Base-by-base conservation (phyloP, 768 basidiomycete genomes). In the Collybiopsis luxurians region DNA sequence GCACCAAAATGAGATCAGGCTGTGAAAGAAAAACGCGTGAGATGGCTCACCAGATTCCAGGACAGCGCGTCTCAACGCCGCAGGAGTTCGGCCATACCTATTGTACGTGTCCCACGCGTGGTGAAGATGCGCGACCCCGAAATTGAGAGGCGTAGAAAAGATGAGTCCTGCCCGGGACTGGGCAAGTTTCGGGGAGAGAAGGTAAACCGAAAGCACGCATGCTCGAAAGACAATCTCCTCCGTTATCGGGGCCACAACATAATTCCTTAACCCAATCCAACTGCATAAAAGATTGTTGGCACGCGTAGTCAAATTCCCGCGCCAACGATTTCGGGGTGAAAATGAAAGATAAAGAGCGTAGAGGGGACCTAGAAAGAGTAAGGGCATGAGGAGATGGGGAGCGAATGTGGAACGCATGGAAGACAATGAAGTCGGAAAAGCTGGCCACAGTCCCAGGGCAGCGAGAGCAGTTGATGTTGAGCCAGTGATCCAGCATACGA, bases 151-250 rank as follows among this genome's bases (percentile, higher is more conserved):
- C 2, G 89, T 81, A 0, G 89, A 71, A 61, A 92, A 90, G 48
- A 97, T 81, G 79, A 95, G 85, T 34, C 78, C 76, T 40, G 58
- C 64, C 23, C 62, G 76, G 0, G 82, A 79, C 1, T 78, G 75
- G 17, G 83, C 84, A 0, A 47, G 31, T 10, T 5, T 9, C 24
- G 45, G 45, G 38, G 86, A 81, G 50, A 96, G 78, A 55, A 85
- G 77, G 61, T 91, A 89, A 7, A 86, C 78, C 2, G 87, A 75
- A 19, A 97, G 75, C 27, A 96, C 80, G 67, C 92, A 95, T 0
- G 90, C 85, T 26, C 97, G 78, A 67, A 97, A 98, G 7, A 92
- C 90, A 24, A 97, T 57, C 70, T 98, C 96, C 73, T 99, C 96
- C 0, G 95, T 95, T 31, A 95, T 70, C 0, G 96, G 96, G 3